These are phyloP conservation scores for Hericium alpestre DNA, from an alignment of 768 basidiomycete genomes.

Conservation along the genomic window DNA sequence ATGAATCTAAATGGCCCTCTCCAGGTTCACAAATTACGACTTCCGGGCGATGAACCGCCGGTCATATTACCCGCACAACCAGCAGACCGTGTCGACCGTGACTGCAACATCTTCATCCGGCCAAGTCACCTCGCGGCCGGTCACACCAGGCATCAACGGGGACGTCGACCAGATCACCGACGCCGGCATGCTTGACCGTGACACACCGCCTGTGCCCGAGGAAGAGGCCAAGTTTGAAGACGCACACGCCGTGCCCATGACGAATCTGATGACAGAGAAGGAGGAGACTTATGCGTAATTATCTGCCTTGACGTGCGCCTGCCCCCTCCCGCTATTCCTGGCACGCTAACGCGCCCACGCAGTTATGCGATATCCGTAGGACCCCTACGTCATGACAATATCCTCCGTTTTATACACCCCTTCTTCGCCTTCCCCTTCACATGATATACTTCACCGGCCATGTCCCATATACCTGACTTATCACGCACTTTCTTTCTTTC, in stretches of 20 bases:
- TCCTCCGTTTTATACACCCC: not conserved
- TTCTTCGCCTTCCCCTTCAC: not conserved
- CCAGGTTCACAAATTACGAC: constrained; percentile 84
- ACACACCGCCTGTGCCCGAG: not conserved
- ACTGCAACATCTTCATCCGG: constrained; percentile 72
- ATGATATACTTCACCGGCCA: not conserved
- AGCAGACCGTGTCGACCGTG: constrained; percentile 48
- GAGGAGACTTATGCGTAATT: constrained; percentile 1
- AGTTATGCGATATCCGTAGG: not conserved
- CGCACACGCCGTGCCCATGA: constrained; percentile 9
- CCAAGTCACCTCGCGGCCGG: constrained; percentile 60
- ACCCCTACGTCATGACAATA: not conserved
- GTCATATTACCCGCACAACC: constrained; percentile 84
- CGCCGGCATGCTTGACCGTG: constrained; percentile 1
- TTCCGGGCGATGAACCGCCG: constrained; percentile 86
- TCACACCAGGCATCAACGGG: constrained; percentile 35
- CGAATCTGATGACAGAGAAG: constrained; percentile 11
- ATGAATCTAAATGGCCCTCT: not conserved
- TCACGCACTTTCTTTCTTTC: not conserved
- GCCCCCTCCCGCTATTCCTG: not conserved
- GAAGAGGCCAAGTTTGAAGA: constrained; percentile 8
- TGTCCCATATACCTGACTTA: not conserved
- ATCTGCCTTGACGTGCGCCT: not conserved
- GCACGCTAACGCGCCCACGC: not conserved
- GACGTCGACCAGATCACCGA: too few species aligned